phyloP scores from a whole-genome alignment of 164 flowering plant species.

The Sedum album region DNA sequence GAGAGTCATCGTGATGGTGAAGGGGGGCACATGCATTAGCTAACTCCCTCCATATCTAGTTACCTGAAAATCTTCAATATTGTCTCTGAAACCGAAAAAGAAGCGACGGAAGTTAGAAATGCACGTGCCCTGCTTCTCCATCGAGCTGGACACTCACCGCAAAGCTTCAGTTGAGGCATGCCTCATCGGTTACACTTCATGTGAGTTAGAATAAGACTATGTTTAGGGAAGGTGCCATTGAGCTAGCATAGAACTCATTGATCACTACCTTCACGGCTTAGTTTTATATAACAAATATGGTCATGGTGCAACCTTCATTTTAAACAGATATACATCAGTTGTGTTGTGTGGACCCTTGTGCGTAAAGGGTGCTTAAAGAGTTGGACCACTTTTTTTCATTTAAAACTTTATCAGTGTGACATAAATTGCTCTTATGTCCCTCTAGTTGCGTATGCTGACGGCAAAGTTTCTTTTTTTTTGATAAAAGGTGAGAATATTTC shows the following conservation, averaged over 20 bases:
- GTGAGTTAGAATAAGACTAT: not conserved
- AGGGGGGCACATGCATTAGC: slow-evolving; percentile 82
- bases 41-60: slow-evolving; percentile 17
- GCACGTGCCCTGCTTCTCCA: slow-evolving; percentile 99
- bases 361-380: not conserved
- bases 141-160: slow-evolving; percentile 63
- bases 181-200: not conserved
- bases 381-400: slow-evolving; percentile 6
- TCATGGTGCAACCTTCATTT: not conserved
- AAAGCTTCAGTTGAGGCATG: not conserved
- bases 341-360: slow-evolving; percentile 1
- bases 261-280: not conserved
- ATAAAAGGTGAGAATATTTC: too few relatives aligned
- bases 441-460: not conserved
- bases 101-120: slow-evolving; percentile 39
- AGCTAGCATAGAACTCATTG: not conserved
- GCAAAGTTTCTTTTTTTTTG: not conserved
- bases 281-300: slow-evolving; percentile 6
- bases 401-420: not conserved
- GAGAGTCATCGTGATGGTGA: slow-evolving; percentile 75
- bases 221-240: not conserved
- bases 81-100: not conserved
- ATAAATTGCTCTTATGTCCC: slow-evolving; percentile 1
- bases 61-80: not conserved
- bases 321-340: not conserved